Evolutionary conservation across 192 early-diverging fungal species (phyloP), one percentile per base, ranked within the genome.

Genomic region (Mortierella alpina): DNA sequence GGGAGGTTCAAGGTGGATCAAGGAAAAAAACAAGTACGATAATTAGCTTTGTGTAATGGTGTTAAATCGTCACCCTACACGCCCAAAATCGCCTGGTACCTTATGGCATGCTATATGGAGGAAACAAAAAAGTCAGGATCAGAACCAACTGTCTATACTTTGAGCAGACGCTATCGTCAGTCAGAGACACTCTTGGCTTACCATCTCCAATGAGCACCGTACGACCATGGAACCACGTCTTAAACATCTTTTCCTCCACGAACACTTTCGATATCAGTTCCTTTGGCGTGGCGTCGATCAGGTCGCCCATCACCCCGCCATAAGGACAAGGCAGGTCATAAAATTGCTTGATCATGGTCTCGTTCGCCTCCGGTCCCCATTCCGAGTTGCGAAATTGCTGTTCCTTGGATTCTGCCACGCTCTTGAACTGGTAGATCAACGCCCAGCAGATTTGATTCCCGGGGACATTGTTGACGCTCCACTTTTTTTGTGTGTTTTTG

Each of bases 151-250:
- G 6, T 40, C 31, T 10, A 9, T 11, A 23, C 6, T 41, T 41
- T 41, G 62, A 51, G 48, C 20, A 14, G 47, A 63, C 4, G 20
- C 4, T 4, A 39, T 31, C 0, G 39, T 13, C 40, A n/a, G 2
- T 23, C 20, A 56, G 14, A 11, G 20, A 11, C 7, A 0, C 12
- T 5, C 20, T 23, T n/a, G 7, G 18, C 14, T 66, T 58, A 76
- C 66, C 66, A 64, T 77, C 75, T 11, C 75, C 75, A 20, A 77
- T 45, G 12, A 77, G 44, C 15, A 77, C 75, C 0, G 55, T 58
- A 2, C 68, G 53, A 13, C 67, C 61, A 53, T 70, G 40, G 42
- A 59, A 66, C 68, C 75, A 77, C n/a, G 75, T 70, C 62, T 70
- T 58, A 46, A 77, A 77, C 41, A 70, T 17, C 50, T 75, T 75